These are phyloP conservation scores for Tricholomella constricta DNA, from an alignment of 768 basidiomycete species.

Conservation along the genomic window DNA sequence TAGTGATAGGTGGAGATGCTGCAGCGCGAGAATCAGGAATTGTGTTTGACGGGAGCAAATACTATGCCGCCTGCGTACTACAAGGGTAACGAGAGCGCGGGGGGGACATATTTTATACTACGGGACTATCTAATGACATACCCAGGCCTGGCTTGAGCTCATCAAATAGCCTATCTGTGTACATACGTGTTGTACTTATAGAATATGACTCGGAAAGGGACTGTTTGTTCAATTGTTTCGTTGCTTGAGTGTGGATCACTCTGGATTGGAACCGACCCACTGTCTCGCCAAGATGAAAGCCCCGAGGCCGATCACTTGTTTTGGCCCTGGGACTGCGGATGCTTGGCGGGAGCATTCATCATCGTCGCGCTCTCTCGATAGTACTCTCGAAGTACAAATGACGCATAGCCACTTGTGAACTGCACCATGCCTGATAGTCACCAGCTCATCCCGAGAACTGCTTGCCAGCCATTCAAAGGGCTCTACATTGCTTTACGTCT, in stretches of 20 bases:
- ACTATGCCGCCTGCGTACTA: constrained; percentile 15
- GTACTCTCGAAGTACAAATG: too few relatives aligned
- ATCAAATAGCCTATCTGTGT: too few relatives aligned
- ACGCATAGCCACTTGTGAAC: not conserved
- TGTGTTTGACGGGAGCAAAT: constrained; percentile 1
- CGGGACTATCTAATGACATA: not conserved
- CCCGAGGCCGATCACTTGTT: too few relatives aligned
- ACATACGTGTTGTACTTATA: not conserved
- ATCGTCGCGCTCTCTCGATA: not conserved
- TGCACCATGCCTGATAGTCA: not conserved
- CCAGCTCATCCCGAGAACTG: not conserved
- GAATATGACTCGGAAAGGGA: too few relatives aligned
- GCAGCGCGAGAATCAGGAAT: constrained; percentile 12
- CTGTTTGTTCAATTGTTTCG: too few relatives aligned
- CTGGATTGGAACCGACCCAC: not conserved
- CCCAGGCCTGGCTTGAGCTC: not conserved
- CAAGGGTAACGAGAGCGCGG: not conserved
- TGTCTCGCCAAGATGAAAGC: not conserved
- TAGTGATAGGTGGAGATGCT: constrained; percentile 10
- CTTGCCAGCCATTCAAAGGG: constrained; percentile 1
- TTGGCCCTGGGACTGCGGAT: not conserved
- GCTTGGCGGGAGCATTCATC: not conserved
- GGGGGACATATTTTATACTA: not conserved
- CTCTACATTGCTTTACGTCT: not conserved
- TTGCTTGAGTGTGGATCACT: not conserved